phyloP scores from a whole-genome alignment of 2,329 filamentous ascomycete genomes.

The Dactylellina cionopaga region DNA sequence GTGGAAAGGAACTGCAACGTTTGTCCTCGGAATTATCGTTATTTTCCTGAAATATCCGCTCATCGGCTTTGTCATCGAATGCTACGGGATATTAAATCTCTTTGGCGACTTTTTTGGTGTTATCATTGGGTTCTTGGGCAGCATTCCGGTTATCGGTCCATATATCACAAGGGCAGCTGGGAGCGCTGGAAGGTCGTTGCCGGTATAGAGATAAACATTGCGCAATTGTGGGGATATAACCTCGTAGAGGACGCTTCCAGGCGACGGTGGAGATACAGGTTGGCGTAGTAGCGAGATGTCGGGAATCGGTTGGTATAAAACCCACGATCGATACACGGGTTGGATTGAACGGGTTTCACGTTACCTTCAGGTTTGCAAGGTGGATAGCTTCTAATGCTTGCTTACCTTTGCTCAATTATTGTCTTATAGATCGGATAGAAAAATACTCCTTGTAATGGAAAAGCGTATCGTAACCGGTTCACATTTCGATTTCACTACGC shows the following conservation, averaged over 20 bases:
- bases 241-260: too few species aligned
- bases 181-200: slow-evolving; percentile 57
- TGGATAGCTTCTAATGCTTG: neutral
- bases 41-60: slow-evolving; percentile 92
- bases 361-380: slow-evolving; percentile 64
- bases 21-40: slow-evolving; percentile 81
- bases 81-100: slow-evolving; percentile 90
- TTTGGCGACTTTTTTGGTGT: slow-evolving; percentile 98
- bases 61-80: slow-evolving; percentile 86
- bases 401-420: neutral
- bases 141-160: slow-evolving; percentile 84
- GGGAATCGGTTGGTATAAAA: too few species aligned
- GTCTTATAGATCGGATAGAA: slow-evolving; percentile 4
- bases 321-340: too few species aligned
- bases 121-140: slow-evolving; percentile 85
- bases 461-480: too few species aligned
- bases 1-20: slow-evolving; percentile 87
- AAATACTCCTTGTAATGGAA: slow-evolving; percentile 2
- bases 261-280: too few species aligned
- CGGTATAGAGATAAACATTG: too few species aligned
- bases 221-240: too few species aligned
- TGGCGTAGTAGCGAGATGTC: too few species aligned
- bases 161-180: slow-evolving; percentile 82
- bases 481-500: too few species aligned
- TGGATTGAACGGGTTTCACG: too few species aligned